Evolutionary conservation across 2,329 filamentous ascomycete species (phyloP).

Genomic region (Ambrosiella beaveri): DNA sequence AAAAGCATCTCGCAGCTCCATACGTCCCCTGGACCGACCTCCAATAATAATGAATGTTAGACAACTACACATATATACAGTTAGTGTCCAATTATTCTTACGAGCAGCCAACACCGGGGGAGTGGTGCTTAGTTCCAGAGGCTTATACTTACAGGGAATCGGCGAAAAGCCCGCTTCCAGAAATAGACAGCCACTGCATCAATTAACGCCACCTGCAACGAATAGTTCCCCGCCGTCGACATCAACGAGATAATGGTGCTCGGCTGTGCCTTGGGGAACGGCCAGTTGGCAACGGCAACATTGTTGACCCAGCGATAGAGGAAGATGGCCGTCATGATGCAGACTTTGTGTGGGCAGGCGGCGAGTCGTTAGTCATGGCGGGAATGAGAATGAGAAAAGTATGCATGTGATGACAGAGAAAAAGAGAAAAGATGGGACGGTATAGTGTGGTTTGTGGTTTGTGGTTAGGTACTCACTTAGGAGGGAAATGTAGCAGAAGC

Average conservation of each 20-base stretch:
- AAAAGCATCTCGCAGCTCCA: conserved; percentile 2
- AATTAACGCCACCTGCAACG: conserved; percentile 7
- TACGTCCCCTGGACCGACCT: conserved; percentile 8
- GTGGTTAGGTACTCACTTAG: not conserved
- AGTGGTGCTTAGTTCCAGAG: not conserved
- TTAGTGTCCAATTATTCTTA: not conserved
- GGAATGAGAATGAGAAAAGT: no score
- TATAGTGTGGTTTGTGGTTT: not conserved
- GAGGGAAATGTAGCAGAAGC: conserved; percentile 10
- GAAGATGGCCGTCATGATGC: conserved; percentile 8
- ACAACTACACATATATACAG: conserved; percentile 3
- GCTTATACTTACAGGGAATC: conserved; percentile 10
- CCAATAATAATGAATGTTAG: conserved; percentile 13
- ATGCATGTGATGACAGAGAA: not conserved
- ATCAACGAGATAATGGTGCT: conserved; percentile 11
- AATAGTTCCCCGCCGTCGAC: conserved; percentile 7
- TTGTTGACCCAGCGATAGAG: conserved; percentile 10
- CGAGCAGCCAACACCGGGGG: no score
- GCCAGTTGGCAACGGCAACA: conserved; percentile 11
- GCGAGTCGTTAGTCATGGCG: no score
- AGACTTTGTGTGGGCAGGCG: not conserved
- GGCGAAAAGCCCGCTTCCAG: conserved; percentile 8
- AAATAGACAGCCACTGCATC: conserved; percentile 13
- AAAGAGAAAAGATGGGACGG: not conserved
- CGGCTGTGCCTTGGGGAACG: conserved; percentile 9